These are phyloP conservation scores for Asterochloris sp. DNA, from an alignment of 139 green algal genomes.

Conservation along the genomic window DNA sequence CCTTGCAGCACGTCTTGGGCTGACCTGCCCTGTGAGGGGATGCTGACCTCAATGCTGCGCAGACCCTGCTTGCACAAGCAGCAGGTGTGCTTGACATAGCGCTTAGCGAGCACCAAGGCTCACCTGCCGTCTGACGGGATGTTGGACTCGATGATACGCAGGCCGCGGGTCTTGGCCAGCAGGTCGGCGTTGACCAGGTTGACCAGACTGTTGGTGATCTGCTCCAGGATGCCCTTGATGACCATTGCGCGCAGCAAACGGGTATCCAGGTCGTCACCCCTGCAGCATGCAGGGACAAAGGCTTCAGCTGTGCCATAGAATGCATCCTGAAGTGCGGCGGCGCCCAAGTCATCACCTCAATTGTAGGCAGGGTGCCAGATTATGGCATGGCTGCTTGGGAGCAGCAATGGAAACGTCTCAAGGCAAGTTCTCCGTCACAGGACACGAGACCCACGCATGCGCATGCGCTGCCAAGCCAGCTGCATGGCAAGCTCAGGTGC, in stretches of 20 bases:
- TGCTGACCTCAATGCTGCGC: constrained; percentile 63
- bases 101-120: not conserved
- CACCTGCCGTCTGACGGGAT: constrained; percentile 27
- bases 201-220: constrained; percentile 59
- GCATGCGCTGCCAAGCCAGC: no score
- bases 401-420: no score
- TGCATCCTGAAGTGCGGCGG: no score
- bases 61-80: constrained; percentile 84
- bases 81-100: constrained; percentile 77
- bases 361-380: no score
- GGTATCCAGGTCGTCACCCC: constrained; percentile 12
- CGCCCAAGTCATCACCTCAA: no score
- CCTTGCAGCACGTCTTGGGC: not conserved
- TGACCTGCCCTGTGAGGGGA: constrained; percentile 26
- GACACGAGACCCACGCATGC: no score
- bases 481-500: no score
- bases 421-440: no score
- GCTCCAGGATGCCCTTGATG: constrained; percentile 85
- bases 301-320: no score
- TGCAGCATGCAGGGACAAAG: not conserved
- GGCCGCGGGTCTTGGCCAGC: constrained; percentile 81
- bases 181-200: constrained; percentile 98
- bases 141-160: constrained; percentile 73
- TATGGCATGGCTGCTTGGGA: no score
- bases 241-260: constrained; percentile 92